A percentile compares a stretch with the other conserved stretches of the same genome.
phyloP scores from a whole-genome alignment of 148 eudicot genomes.

The Mesembryanthemum crystallinum region DNA sequence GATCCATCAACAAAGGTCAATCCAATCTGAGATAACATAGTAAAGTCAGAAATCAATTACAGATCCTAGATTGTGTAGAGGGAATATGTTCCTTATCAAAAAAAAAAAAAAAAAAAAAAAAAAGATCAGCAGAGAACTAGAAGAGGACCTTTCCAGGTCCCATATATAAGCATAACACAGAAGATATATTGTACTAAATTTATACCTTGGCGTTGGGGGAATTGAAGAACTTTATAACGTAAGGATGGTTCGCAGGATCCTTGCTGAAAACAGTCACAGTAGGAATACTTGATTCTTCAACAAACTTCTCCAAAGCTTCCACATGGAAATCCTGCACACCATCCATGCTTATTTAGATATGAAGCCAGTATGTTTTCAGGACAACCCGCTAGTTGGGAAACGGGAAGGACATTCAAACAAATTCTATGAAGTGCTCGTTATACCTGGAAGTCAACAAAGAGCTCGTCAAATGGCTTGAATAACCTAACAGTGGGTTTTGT shows the following conservation, averaged over 20 bases:
- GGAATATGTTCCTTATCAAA: not conserved
- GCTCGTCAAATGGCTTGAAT: slow-evolving; percentile 94
- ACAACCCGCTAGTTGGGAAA: not conserved
- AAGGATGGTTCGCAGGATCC: slow-evolving; percentile 74
- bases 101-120: not conserved
- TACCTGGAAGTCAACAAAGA: slow-evolving; percentile 73
- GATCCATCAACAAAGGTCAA: not conserved
- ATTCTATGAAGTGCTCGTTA: not conserved
- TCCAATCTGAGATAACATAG: not conserved
- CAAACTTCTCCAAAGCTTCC: slow-evolving; percentile 61
- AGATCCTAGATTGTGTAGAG: not conserved
- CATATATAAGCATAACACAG: not conserved
- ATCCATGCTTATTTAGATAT: slow-evolving; percentile 1
- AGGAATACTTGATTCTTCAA: slow-evolving; percentile 67
- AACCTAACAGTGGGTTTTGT: slow-evolving; percentile 61
- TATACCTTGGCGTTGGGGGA: slow-evolving; percentile 64
- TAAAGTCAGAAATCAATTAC: not conserved
- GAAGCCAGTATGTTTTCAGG: not conserved
- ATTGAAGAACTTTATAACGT: slow-evolving; percentile 65
- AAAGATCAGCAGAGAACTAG: not conserved
- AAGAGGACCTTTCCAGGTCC: not conserved
- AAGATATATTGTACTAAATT: not conserved
- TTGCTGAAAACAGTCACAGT: slow-evolving; percentile 67
- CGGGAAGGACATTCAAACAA: not conserved
- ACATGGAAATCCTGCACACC: slow-evolving; percentile 58